These are phyloP conservation scores for Cucurbita ficifolia DNA, from an alignment of 306 rosid genomes.

Conservation along the genomic window DNA sequence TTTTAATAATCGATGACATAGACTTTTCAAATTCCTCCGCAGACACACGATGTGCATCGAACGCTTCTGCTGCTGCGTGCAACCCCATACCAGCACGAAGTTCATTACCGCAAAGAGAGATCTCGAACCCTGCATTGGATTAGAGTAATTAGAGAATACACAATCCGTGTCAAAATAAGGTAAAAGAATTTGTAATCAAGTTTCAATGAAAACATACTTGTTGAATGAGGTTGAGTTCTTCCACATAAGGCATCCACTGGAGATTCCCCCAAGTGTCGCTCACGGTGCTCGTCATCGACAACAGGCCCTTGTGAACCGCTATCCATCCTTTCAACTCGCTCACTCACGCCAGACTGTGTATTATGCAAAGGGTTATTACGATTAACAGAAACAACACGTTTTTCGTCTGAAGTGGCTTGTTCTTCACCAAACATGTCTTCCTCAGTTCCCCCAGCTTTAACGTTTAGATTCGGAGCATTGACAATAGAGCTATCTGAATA, in stretches of 20 bases:
- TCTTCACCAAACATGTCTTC: slow-evolving; percentile 2
- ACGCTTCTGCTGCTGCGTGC: slow-evolving; percentile 59
- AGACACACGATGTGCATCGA: slow-evolving; percentile 47
- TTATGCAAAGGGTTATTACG: background rate
- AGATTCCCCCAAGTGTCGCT: background rate
- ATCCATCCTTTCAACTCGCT: slow-evolving; percentile 2
- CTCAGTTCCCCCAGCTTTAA: slow-evolving; percentile 1
- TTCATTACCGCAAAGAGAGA: slow-evolving; percentile 79
- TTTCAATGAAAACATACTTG: background rate
- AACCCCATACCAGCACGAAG: slow-evolving; percentile 63
- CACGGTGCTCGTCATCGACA: background rate
- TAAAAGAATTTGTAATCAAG: background rate
- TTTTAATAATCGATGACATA: slow-evolving; percentile 44
- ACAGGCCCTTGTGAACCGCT: background rate
- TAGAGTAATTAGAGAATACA: background rate
- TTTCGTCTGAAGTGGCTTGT: background rate
- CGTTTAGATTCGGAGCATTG: background rate
- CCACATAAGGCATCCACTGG: slow-evolving; percentile 1
- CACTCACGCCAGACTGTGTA: background rate
- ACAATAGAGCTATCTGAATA: background rate
- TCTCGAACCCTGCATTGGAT: slow-evolving; percentile 52
- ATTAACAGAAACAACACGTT: background rate
- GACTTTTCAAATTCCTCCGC: slow-evolving; percentile 45
- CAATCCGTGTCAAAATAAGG: background rate
- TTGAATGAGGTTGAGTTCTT: slow-evolving; percentile 9